Evolutionary conservation across 2,329 filamentous ascomycete genomes (phyloP), one percentile per base, ranked within the genome.

Genomic region (Raffaelea ambrosiae): DNA sequence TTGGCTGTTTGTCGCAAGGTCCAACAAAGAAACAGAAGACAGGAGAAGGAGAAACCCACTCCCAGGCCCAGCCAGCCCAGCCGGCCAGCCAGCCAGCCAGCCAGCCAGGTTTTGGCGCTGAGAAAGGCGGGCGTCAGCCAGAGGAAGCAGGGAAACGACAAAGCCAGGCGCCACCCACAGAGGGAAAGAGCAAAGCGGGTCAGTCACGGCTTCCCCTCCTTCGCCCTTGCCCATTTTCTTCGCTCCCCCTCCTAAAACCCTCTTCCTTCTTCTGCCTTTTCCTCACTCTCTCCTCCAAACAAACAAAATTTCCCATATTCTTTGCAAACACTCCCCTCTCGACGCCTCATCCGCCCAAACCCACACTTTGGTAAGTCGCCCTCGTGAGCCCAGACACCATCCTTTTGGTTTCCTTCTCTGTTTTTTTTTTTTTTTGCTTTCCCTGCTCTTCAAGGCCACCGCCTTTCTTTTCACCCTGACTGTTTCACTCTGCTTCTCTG

Each of bases 401-500:
- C 18, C 35, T 38, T 19, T 21, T 7, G 2, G 16, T 41, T 41
- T 36, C 11, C 29, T 26, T 13, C 20, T 43, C 20, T 33, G 33
- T 26, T 4, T 33, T 29, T 22, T 19, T 40, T 43, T 23, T 14
- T 44, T 10, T n/a, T 19, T n/a, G 26, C 38, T 4, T 19, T 22
- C n/a, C 4, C n/a, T 14, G 11, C n/a, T 23, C 8, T 20, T 33
- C 47, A n/a, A 18, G 22, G 7, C 39, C 14, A 16, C 36, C 11
- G 16, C 29, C 23, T 33, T 5, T 21, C 16, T 42, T 19, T 20
- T 19, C 41, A 41, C 14, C 39, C 21, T 38, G 33, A 20, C 4
- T 10, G 5, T 35, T 51, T 48, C 46, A 44, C 43, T 20, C 43
- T 14, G 40, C 36, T 50, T 51, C 49, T 48, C 2, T 42, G 18